Conservation (phyloP, 2,329 filamentous ascomycete species). For the Apiospora pterosperma region DNA sequence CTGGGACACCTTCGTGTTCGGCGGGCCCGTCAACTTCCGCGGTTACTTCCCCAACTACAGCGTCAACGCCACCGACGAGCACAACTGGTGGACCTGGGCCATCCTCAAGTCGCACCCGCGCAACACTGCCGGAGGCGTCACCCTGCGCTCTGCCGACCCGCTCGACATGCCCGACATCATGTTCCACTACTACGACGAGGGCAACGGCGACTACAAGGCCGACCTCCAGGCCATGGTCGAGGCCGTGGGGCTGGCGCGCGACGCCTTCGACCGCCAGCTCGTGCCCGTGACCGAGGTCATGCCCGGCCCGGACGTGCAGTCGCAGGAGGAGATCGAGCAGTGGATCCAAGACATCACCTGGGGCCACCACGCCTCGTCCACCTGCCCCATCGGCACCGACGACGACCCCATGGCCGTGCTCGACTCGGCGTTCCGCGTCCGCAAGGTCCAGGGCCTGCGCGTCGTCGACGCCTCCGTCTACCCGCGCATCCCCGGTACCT, state of each 20-base stretch:
- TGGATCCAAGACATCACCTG: constrained; percentile 39
- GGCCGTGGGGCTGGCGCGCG: constrained; percentile 43
- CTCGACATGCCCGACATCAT: constrained; percentile 60
- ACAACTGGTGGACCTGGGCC: constrained; percentile 39
- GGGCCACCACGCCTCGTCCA: constrained; percentile 53
- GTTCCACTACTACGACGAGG: constrained; percentile 53
- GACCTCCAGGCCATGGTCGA: constrained; percentile 3
- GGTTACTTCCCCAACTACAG: constrained; percentile 38
- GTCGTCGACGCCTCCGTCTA: constrained; percentile 54
- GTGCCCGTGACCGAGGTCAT: background rate
- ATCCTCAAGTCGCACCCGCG: constrained; percentile 55
- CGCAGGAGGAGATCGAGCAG: constrained; percentile 23
- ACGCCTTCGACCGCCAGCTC: constrained; percentile 25
- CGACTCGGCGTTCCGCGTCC: constrained; percentile 49
- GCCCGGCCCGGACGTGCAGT: background rate
- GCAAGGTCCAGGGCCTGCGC: constrained; percentile 46
- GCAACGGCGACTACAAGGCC: constrained; percentile 33
- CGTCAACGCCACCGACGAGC: constrained; percentile 25
- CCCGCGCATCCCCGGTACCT: constrained; percentile 37
- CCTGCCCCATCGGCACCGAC: constrained; percentile 48
- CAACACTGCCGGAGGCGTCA: constrained; percentile 60
- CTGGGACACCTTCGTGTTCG: constrained; percentile 34
- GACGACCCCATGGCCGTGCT: constrained; percentile 49
- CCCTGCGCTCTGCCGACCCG: constrained; percentile 56
- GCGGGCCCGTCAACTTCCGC: constrained; percentile 34